A percentile compares a stretch with the other conserved stretches of the same genome.
These are phyloP conservation scores for Vigna angularis DNA, from an alignment of 306 rosid genomes.

Conservation along the genomic window DNA sequence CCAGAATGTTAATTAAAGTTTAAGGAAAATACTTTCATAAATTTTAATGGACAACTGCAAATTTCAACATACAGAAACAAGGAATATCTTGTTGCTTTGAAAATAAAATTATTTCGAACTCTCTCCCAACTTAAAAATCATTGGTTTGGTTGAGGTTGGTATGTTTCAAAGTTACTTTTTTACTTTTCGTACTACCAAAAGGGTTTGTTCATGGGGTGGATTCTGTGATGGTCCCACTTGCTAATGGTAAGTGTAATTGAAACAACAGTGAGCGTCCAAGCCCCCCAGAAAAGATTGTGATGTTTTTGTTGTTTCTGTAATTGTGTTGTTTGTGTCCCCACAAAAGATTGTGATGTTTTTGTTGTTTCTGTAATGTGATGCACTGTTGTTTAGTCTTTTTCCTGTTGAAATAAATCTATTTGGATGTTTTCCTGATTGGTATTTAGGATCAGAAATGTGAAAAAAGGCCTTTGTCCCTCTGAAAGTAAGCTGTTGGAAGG, in stretches of 20 bases:
- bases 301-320: constrained; percentile 38
- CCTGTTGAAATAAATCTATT: constrained; percentile 40
- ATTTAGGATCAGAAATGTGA: constrained; percentile 35
- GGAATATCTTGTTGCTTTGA: not conserved
- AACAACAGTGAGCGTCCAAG: constrained; percentile 66
- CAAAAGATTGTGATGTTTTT: constrained; percentile 32
- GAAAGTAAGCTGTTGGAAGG: constrained; percentile 37
- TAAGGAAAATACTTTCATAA: not conserved
- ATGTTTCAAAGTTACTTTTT: constrained; percentile 19
- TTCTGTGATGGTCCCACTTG: constrained; percentile 62
- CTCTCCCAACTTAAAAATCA: not conserved
- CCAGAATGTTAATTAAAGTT: constrained; percentile 76
- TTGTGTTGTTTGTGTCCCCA: constrained; percentile 11
- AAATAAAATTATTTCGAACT: not conserved
- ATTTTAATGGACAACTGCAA: not conserved
- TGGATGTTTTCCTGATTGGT: constrained; percentile 41
- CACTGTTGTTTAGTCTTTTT: constrained; percentile 24
- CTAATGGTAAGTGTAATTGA: constrained; percentile 37
- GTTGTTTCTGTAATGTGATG: constrained; percentile 40
- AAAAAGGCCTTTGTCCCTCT: constrained; percentile 36
- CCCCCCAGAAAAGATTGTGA: constrained; percentile 31
- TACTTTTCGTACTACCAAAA: not conserved
- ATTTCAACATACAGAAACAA: not conserved
- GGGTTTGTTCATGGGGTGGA: constrained; percentile 41
- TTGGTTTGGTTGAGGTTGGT: constrained; percentile 19